Evolutionary conservation across 2,329 filamentous ascomycete species (phyloP), one percentile per base, ranked within the genome.

Genomic region (Diplodia intermedia): DNA sequence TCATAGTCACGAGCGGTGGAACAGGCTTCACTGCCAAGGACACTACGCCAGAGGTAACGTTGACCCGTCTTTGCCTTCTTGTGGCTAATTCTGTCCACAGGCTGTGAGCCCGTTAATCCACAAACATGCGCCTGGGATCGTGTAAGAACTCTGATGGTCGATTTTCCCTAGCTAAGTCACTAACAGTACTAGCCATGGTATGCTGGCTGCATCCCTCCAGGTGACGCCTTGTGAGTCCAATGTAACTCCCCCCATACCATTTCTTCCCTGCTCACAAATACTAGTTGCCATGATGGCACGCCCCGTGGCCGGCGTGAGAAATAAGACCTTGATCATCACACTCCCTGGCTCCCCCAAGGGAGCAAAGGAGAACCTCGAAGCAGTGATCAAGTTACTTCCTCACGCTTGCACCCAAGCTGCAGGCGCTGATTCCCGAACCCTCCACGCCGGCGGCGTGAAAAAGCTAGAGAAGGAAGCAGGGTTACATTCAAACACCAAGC

Each of bases 281-380:
- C 73, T 77, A 97, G 93, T 99, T 81, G 95, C 95, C 54, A 90
- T 97, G 83, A 99, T 99, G 95, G 92, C 95, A 63, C 88, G 95
- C 55, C 95, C 95, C 4, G 91, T 96, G 14, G 95, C 95, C 26
- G 95, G 95, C 3, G 89, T 97, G 2, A 86, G 95, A 38, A 90
- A 94, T 70, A 89, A 88, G 69, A 90, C 92, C 0, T 80, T 99
- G 65, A 91, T 99, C 29, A 81, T 97, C 70, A 99, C 95, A 0
- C 83, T 99, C 3, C 95, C 95, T 0, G 95, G 95, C 1, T 98
- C 94, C 0, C 95, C 95, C 0, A 98, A 98, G 78, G 95, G 94
- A 1, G 95, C 95, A 9, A 92, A 89, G 75, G 95, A 99, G 82
- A 99, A 98, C 75, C 86, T 99, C 0, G 89, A 95, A 75, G 90